These are phyloP conservation scores for Hippophae rhamnoides DNA, from an alignment of 306 rosid species.

Conservation along the genomic window DNA sequence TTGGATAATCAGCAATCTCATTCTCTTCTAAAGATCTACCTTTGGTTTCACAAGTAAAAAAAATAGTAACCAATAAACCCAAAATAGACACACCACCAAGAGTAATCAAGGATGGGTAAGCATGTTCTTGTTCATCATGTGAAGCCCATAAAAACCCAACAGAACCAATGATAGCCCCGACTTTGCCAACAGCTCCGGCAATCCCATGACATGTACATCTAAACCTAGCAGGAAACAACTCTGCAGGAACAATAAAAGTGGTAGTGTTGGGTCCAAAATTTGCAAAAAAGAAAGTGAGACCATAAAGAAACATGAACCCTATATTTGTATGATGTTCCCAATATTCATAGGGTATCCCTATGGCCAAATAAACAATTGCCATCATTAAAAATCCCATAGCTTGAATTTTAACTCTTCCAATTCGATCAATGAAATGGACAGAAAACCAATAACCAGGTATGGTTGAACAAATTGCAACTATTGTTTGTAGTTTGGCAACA, in stretches of 20 bases:
- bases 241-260: conserved; percentile 64
- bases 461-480: conserved; percentile 44
- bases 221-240: conserved; percentile 70
- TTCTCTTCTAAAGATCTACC: conserved; percentile 72
- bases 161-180: conserved; percentile 62
- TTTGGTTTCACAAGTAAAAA: conserved; percentile 56
- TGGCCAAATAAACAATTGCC: conserved; percentile 37
- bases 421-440: neutral
- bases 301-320: conserved; percentile 50
- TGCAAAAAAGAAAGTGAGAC: conserved; percentile 66
- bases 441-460: conserved; percentile 75
- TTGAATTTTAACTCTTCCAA: conserved; percentile 61
- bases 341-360: conserved; percentile 47
- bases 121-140: conserved; percentile 1
- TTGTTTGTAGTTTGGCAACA: conserved; percentile 47
- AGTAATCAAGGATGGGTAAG: conserved; percentile 30
- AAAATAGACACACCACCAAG: conserved; percentile 52
- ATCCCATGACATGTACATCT: conserved; percentile 76
- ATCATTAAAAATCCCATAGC: conserved; percentile 52
- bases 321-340: conserved; percentile 9
- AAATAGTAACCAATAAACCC: conserved; percentile 48
- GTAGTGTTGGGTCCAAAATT: conserved; percentile 89
- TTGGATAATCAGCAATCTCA: conserved; percentile 25
- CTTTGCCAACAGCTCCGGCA: conserved; percentile 61
- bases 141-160: conserved; percentile 64